These are phyloP conservation scores for Nakazawaea wickerhamii DNA, from an alignment of 805 yeast species.

Conservation along the genomic window DNA sequence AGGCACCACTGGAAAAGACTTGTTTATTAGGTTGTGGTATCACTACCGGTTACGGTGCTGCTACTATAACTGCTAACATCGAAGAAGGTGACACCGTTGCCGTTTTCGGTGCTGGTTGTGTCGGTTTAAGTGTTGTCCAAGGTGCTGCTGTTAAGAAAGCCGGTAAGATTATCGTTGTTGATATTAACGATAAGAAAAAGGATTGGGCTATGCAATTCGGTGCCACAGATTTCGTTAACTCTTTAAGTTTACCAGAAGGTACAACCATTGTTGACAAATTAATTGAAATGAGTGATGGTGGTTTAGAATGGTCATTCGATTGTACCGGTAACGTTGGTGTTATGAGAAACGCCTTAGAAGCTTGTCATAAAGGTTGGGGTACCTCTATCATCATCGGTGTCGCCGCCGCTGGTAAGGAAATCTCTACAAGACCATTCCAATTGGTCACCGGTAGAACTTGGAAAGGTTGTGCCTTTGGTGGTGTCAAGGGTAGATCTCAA, in stretches of 20 bases:
- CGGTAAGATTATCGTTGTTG: conserved; percentile 75
- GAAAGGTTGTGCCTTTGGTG: conserved; percentile 99
- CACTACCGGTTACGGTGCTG: conserved; percentile 98
- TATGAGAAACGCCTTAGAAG: conserved; percentile 94
- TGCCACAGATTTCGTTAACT: conserved; percentile 92
- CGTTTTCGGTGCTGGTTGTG: conserved; percentile 96
- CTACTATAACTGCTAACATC: conserved; percentile 87
- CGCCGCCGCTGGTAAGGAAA: conserved; percentile 97
- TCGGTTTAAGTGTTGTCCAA: conserved; percentile 92
- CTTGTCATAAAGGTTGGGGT: conserved; percentile 99
- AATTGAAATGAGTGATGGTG: conserved; percentile 92
- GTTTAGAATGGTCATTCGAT: conserved; percentile 93
- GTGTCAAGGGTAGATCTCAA: conserved; percentile 96
- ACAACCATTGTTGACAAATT: conserved; percentile 75
- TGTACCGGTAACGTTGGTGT: conserved; percentile 95
- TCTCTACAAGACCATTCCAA: conserved; percentile 96
- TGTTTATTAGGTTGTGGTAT: conserved; percentile 98
- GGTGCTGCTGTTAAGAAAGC: conserved; percentile 89
- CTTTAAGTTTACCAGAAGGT: conserved; percentile 69
- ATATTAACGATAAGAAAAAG: conserved; percentile 78
- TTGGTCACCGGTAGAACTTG: conserved; percentile 98
- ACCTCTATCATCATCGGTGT: conserved; percentile 93
- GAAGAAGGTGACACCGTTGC: conserved; percentile 91
- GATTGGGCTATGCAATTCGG: conserved; percentile 87
- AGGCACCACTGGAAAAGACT: conserved; percentile 79